Evolutionary conservation across 441 rosid species (phyloP).

Genomic region (Gossypium aridum): DNA sequence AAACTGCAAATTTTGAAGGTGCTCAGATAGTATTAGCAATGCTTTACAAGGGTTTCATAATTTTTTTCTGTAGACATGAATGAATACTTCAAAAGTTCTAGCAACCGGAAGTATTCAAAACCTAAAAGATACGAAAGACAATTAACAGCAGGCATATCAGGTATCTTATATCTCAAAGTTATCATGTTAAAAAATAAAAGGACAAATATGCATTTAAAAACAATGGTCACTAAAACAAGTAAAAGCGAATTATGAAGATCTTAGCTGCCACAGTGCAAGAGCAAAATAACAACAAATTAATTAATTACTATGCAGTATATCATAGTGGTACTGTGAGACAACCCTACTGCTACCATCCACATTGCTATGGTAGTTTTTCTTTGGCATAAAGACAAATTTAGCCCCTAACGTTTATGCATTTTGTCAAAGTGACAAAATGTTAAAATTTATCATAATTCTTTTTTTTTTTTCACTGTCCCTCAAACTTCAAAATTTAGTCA

Average conservation of each 20-base stretch:
- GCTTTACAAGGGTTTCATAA: background rate
- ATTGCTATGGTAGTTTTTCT: background rate
- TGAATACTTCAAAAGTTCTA: background rate
- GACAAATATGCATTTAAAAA: background rate
- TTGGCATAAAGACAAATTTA: background rate
- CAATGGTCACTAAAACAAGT: background rate
- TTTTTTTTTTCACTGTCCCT: background rate
- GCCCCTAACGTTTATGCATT: background rate
- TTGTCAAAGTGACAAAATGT: background rate
- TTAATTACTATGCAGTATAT: background rate
- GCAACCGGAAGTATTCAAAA: background rate
- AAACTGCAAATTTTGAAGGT: background rate
- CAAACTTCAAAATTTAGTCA: background rate
- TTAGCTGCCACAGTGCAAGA: background rate
- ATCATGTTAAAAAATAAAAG: background rate
- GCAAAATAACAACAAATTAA: background rate
- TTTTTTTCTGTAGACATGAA: background rate
- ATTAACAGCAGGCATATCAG: background rate
- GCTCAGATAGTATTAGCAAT: background rate
- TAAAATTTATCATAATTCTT: background rate
- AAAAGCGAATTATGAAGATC: background rate
- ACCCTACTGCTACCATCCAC: background rate
- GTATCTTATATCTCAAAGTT: background rate
- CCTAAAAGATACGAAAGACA: background rate
- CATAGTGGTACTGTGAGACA: background rate